Percentiles rank a stretch among this genome's conserved stretches.
Conservation (phyloP, 2,329 filamentous ascomycete species). For the Aspergillus texensis region DNA sequence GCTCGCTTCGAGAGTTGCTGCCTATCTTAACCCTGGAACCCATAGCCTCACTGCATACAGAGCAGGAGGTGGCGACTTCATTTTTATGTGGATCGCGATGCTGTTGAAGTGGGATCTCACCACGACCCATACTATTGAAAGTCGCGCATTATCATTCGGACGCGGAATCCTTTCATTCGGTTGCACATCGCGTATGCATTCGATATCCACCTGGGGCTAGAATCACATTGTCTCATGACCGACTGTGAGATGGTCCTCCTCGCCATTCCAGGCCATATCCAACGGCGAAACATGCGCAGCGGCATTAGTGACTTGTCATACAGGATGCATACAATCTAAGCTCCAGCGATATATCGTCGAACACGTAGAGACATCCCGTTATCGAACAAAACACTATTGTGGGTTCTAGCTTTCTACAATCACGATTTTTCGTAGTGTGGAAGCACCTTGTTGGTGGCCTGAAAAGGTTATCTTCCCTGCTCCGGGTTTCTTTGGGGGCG, state of each 20-base stretch:
- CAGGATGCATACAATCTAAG: background rate
- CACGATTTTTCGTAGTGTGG: background rate
- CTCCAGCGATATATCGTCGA: background rate
- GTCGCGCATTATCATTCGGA: background rate
- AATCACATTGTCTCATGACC: background rate
- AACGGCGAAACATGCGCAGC: background rate
- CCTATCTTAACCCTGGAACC: background rate
- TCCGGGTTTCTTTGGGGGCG: background rate
- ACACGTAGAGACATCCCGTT: background rate
- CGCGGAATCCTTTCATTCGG: background rate
- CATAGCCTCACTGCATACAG: background rate
- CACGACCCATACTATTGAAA: background rate
- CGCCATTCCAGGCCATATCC: background rate
- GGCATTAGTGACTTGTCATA: background rate
- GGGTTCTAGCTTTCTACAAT: background rate
- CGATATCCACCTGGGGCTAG: background rate
- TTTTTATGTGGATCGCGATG: background rate
- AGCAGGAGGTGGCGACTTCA: background rate
- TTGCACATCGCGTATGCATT: background rate
- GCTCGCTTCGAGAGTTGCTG: background rate
- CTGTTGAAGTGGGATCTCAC: background rate
- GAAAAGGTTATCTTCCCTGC: background rate
- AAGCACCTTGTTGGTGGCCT: background rate
- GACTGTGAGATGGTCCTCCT: background rate
- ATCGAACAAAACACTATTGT: background rate